Conservation (phyloP, 2,329 filamentous ascomycete species). For the Colletotrichum paranaense region DNA sequence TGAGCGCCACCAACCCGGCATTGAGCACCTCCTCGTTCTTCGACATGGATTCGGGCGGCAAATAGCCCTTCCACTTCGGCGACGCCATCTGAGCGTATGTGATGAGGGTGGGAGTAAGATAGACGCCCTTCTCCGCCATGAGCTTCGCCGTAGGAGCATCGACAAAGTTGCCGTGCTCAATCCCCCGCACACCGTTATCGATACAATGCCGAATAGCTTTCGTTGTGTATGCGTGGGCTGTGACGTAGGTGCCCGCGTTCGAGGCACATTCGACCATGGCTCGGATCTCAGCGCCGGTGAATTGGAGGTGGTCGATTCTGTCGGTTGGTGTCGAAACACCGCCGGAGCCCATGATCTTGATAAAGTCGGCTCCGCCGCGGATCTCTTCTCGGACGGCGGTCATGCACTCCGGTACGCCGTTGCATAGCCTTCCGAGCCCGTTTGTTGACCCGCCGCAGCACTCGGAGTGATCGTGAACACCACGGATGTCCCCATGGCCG, state of each 20-base stretch:
- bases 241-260: constrained; percentile 64
- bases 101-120: constrained; percentile 65
- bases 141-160: constrained; percentile 57
- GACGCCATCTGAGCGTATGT: constrained; percentile 62
- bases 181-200: constrained; percentile 64
- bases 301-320: constrained; percentile 64
- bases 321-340: constrained; percentile 69
- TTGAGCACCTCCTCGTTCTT: constrained; percentile 64
- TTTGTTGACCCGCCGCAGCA: constrained; percentile 58
- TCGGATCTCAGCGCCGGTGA: constrained; percentile 65
- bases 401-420: constrained; percentile 67
- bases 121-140: constrained; percentile 61
- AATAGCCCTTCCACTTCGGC: constrained; percentile 54
- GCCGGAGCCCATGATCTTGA: constrained; percentile 71
- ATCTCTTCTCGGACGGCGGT: constrained; percentile 65
- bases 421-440: constrained; percentile 57
- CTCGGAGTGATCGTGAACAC: constrained; percentile 53
- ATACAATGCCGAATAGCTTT: constrained; percentile 65
- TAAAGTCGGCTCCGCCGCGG: constrained; percentile 66
- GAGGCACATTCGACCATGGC: constrained; percentile 63
- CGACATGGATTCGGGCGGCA: constrained; percentile 54
- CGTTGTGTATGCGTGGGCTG: constrained; percentile 68
- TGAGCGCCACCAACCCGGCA: constrained; percentile 57
- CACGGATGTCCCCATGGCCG: constrained; percentile 65
- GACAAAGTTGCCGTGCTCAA: constrained; percentile 60